phyloP scores from a whole-genome alignment of 176 grass and related monocot genomes.

The Carex littledalei region DNA sequence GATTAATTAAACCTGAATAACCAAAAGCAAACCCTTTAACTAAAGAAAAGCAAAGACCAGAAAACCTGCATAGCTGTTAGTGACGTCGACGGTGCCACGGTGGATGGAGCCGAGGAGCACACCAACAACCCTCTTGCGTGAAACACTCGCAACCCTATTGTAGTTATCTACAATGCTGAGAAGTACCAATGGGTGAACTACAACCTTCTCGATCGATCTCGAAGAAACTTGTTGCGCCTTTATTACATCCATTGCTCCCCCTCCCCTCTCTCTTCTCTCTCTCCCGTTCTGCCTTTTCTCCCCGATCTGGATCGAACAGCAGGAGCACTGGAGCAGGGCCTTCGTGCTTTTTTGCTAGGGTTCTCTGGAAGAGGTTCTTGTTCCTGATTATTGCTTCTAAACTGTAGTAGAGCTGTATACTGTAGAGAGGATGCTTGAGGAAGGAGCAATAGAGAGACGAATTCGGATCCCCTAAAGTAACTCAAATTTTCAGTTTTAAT shows the following conservation, averaged over 20 bases:
- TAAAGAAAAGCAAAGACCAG: neutral
- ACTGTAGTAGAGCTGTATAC: neutral
- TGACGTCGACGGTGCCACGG: conserved; percentile 78
- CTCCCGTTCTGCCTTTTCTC: neutral
- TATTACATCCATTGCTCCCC: conserved; percentile 68
- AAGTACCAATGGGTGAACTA: conserved; percentile 87
- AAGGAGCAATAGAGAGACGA: neutral
- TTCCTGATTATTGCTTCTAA: neutral
- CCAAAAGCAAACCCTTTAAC: neutral
- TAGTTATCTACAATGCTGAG: conserved; percentile 99
- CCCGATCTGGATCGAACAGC: neutral
- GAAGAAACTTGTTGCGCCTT: conserved; percentile 82
- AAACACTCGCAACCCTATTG: conserved; percentile 91
- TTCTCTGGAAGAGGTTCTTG: neutral
- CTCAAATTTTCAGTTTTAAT: too few species aligned
- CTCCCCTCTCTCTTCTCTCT: neutral
- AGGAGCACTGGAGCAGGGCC: too few species aligned
- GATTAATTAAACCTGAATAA: neutral
- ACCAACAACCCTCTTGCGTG: conserved; percentile 82
- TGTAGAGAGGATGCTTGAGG: neutral
- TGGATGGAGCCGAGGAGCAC: conserved; percentile 74
- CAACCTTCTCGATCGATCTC: conserved; percentile 68
- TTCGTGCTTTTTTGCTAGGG: neutral
- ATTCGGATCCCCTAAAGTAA: too few species aligned
- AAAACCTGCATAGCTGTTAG: conserved; percentile 92